Conservation (phyloP, 768 basidiomycete genomes). For the Lactifluus subvellereus region DNA sequence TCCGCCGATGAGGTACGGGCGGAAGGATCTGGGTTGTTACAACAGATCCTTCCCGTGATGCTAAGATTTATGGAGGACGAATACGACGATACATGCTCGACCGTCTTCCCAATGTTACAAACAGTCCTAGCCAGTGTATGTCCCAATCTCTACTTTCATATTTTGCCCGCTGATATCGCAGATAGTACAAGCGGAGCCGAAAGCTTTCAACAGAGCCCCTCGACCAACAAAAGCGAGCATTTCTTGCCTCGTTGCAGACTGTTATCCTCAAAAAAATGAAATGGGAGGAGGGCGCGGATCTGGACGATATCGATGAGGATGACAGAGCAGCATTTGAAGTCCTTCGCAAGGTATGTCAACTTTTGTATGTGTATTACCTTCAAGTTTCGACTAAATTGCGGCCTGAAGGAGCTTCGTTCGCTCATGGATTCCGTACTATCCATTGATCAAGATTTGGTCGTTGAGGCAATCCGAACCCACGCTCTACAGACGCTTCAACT, state of each 20-base stretch:
- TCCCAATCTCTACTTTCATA: constrained; percentile 19
- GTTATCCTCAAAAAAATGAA: constrained; percentile 84
- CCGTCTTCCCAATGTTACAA: constrained; percentile 77
- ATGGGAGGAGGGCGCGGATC: constrained; percentile 79
- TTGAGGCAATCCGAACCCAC: constrained; percentile 64
- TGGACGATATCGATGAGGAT: constrained; percentile 83
- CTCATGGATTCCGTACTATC: constrained; percentile 83
- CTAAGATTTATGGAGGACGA: constrained; percentile 86
- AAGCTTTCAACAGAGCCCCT: constrained; percentile 56
- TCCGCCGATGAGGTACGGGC: constrained; percentile 51
- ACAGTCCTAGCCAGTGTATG: constrained; percentile 68
- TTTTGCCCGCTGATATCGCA: background rate
- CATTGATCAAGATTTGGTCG: constrained; percentile 83
- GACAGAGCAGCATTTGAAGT: constrained; percentile 76
- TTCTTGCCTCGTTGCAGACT: constrained; percentile 71
- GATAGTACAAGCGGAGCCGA: constrained; percentile 75
- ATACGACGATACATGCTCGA: constrained; percentile 82
- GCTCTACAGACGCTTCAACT: constrained; percentile 70
- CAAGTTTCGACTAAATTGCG: background rate
- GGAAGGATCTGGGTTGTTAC: constrained; percentile 59
- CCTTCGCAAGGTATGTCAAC: constrained; percentile 67
- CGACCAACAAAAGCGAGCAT: constrained; percentile 63
- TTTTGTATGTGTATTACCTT: constrained; percentile 11
- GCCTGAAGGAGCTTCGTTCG: constrained; percentile 68
- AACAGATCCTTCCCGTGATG: constrained; percentile 70